Evolutionary conservation across 148 eudicot species (phyloP), one percentile per base, ranked within the genome.

Genomic region (Pharnaceum exiguum): DNA sequence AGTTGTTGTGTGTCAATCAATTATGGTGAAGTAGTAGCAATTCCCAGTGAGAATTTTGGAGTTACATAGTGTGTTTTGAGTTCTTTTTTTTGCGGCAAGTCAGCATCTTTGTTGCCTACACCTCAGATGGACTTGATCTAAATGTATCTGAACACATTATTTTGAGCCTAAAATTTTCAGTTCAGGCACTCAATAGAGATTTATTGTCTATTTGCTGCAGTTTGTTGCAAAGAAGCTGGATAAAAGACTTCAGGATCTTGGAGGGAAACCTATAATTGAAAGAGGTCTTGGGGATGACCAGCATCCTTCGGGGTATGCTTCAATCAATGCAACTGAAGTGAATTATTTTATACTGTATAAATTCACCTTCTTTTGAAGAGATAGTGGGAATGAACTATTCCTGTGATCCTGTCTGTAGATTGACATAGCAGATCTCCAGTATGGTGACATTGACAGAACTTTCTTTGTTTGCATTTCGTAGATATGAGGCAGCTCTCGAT

Each of bases 151-250:
- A 19, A 29, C 25, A 45, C 44, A 39, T 37, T 30, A 23, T 37
- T 19, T 30, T 3, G 56, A 46, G 44, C 43, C 28, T 26, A 37
- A 30, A 9, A 25, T 4, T 22, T 28, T 3, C 0, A 19, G n/a
- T 13, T 38, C 11, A 11, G 23, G 42, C 39, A 16, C 28, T 61
- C 6, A 25, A 2, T 40, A 15, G 24, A 30, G 55, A 15, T 42
- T 42, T 67, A 29, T 13, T 16, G 21, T 40, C 23, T 33, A 23
- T 30, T 59, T 25, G 28, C 53, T 77, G 61, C 85, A 91, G 98
- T 91, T 91, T 85, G 98, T 81, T 35, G 98, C 96, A 46, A 91
- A 91, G 84, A 88, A 83, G 78, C 82, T 91, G 72, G 96, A 87
- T 75, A 87, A 79, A 68, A 80, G 98, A 71, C 84, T 91, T 44